Conservation (phyloP, 345 rosid genomes). For the Acer negundo region DNA sequence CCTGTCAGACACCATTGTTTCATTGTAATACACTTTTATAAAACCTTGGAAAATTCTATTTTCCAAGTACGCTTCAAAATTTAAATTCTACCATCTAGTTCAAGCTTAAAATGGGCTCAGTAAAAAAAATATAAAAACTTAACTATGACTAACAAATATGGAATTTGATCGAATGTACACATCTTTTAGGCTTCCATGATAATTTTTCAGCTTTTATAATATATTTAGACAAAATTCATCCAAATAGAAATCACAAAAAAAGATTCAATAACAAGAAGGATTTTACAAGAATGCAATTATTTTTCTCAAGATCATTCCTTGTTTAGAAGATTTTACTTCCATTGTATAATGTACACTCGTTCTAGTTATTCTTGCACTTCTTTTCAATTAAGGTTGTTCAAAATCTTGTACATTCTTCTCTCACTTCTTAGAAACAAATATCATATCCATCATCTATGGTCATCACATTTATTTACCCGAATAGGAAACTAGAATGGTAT, state of each 20-base stretch:
- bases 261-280: conserved; percentile 2
- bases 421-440: background rate
- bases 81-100: background rate
- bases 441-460: background rate
- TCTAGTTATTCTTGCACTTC: background rate
- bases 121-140: background rate
- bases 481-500: background rate
- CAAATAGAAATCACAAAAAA: background rate
- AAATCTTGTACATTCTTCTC: background rate
- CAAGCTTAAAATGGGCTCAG: background rate
- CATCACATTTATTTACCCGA: background rate
- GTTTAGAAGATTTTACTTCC: background rate
- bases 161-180: background rate
- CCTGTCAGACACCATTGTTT: background rate
- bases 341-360: background rate
- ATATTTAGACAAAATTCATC: background rate
- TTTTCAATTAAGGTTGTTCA: background rate
- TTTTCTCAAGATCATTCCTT: background rate
- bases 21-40: too few species aligned
- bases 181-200: background rate
- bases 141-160: background rate
- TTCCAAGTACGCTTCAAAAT: background rate
- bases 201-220: background rate
- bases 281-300: background rate
- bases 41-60: background rate